These are phyloP conservation scores for Stagonosporopsis cucurbitacearum DNA, from an alignment of 2,329 filamentous ascomycete species.

Conservation along the genomic window DNA sequence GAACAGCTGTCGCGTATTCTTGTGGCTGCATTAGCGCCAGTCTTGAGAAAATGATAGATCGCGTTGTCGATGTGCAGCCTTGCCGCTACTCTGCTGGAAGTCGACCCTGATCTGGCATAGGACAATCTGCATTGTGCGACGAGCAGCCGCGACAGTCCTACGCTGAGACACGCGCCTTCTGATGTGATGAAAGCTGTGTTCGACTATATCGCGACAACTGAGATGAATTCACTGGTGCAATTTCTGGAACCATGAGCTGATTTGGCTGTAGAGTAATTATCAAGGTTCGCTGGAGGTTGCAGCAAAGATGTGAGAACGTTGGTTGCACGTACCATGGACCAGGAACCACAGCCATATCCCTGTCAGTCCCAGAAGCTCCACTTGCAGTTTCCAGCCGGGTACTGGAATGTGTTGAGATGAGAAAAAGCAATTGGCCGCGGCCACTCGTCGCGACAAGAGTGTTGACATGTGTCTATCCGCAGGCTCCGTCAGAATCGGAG, in stretches of 20 bases:
- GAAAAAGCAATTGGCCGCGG: slow-evolving; percentile 5
- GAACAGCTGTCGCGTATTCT: slow-evolving; percentile 9
- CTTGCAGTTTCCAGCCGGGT: slow-evolving; percentile 6
- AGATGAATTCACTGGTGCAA: background rate
- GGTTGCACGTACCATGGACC: slow-evolving; percentile 4
- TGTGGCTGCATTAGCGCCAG: slow-evolving; percentile 17
- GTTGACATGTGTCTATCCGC: slow-evolving; percentile 18
- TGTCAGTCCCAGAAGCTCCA: slow-evolving; percentile 9
- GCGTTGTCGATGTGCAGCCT: slow-evolving; percentile 9
- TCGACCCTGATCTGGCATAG: slow-evolving; percentile 10
- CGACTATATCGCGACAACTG: background rate
- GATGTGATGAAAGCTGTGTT: background rate
- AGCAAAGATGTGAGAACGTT: slow-evolving; percentile 5
- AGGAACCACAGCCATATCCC: slow-evolving; percentile 1
- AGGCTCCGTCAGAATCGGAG: slow-evolving; percentile 3
- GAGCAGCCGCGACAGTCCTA: slow-evolving; percentile 2
- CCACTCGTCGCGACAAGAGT: slow-evolving; percentile 6
- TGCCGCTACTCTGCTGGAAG: background rate
- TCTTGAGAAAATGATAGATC: slow-evolving; percentile 9
- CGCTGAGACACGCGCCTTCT: slow-evolving; percentile 1
- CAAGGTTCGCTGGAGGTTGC: background rate
- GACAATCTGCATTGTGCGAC: slow-evolving; percentile 9
- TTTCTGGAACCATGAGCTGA: background rate
- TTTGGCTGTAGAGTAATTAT: background rate
- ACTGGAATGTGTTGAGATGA: background rate